Base-by-base conservation (phyloP, 768 basidiomycete species). In the Tricholoma flavovirens region DNA sequence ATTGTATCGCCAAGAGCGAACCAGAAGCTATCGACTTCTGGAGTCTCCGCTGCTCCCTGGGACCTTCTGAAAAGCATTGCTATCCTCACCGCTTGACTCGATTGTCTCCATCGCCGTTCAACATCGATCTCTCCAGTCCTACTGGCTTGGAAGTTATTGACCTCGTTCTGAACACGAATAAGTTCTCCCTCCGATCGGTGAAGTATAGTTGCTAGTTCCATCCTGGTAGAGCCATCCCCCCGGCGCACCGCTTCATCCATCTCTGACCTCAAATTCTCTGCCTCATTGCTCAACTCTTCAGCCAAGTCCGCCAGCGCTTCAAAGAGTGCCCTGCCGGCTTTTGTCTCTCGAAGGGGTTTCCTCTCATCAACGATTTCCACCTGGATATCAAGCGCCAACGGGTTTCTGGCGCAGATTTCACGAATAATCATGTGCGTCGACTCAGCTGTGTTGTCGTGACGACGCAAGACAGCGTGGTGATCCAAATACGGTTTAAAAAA, bases 401-500 rank as follows among this genome's bases (percentile, higher is more conserved):
- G 60, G 56, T 19, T 29, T 7, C 14, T 45, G 2, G 9, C 4
- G 10, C 19, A 22, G 43, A 45, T 45, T 1, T 22, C 22, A 11
- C 35, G 7, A 12, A 52, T 38, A 24, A 52, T 52, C 29, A 2
- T 24, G n/a, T 4, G 51, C 1, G 51, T 22, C 12, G 51, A 52
- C 19, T n/a, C 33, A 5, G 26, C 24, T 5, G 35, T 38, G 21
- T 36, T 38, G 12, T 52, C 51, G n/a, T 52, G 51, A 17, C 51
- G 51, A 6, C 17, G n/a, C 35, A 52, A 38, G 3, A 14, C n/a
- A n/a, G 77, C 74, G 11, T 74, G 73, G 59, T 69, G 68, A 42
- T 76, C 69, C 24, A 77, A 64, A 19, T 68, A 73, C 24, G 72
- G 67, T 56, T 74, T 74, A 67, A 76, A 78, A 62, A 75, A 77